Evolutionary conservation across 2,329 filamentous ascomycete species (phyloP).

Genomic region (Botrytis deweyae): DNA sequence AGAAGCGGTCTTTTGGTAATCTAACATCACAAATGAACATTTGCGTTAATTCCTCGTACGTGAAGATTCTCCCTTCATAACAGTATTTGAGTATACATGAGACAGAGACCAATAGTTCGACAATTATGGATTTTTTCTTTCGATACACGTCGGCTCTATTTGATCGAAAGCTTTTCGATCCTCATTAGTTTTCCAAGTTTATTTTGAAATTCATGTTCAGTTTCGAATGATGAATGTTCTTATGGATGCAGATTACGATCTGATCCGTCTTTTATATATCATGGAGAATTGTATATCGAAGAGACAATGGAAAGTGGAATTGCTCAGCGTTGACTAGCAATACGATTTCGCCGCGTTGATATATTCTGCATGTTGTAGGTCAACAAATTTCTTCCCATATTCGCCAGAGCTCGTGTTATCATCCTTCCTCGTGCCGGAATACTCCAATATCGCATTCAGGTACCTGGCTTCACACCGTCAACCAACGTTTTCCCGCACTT

Average conservation of each 20-base stretch:
- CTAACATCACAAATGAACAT: no score
- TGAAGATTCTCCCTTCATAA: no score
- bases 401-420: not conserved
- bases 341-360: no score
- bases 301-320: not conserved
- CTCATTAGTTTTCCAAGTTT: not conserved
- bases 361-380: no score
- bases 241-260: not conserved
- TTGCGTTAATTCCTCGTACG: no score
- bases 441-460: not conserved
- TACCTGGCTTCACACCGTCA: not conserved
- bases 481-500: not conserved
- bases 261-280: accelerated
- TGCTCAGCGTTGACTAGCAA: not conserved
- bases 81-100: no score
- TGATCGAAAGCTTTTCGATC: no score
- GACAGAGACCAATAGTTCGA: no score
- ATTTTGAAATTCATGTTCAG: not conserved
- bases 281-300: not conserved
- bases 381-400: no score
- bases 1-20: not conserved
- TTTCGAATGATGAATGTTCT: not conserved
- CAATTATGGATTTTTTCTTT: no score
- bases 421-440: not conserved
- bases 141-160: no score